Evolutionary conservation across 2,329 filamentous ascomycete genomes (phyloP).

Genomic region (Cladosporium sp.): DNA sequence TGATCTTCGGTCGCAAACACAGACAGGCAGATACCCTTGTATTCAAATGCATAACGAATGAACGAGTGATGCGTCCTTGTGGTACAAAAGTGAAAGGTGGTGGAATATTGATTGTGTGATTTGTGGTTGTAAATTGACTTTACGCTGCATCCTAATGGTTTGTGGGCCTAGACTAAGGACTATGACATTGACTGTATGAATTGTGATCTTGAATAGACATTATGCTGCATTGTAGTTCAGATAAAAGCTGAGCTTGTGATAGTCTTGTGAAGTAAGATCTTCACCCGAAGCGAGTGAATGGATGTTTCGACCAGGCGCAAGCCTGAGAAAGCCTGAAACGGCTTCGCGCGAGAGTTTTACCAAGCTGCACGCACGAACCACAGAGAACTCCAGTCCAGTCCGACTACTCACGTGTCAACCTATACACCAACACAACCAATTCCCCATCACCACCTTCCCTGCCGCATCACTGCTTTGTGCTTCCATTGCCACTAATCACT

Average conservation of each 20-base stretch:
- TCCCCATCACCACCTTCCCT: not conserved
- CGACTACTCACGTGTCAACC: no score
- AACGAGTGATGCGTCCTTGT: no score
- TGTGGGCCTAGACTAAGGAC: no score
- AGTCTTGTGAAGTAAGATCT: not conserved
- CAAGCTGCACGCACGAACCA: not conserved
- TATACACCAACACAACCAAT: not conserved
- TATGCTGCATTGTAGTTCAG: no score
- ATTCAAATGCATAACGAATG: not conserved
- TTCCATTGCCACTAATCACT: not conserved
- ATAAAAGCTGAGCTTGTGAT: no score
- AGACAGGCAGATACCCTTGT: conserved; percentile 2
- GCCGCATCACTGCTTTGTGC: not conserved
- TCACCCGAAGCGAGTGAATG: not conserved
- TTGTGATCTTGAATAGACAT: no score
- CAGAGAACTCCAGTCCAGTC: no score
- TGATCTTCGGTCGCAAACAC: not conserved
- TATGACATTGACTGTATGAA: no score
- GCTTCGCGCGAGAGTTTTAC: not conserved
- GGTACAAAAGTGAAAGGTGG: no score
- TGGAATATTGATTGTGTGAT: no score
- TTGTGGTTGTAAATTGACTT: no score
- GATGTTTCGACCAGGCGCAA: not conserved
- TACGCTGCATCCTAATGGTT: no score
- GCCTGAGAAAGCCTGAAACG: not conserved